Evolutionary conservation across 345 rosid genomes (phyloP).

Genomic region (Hibiscus tridactylites): DNA sequence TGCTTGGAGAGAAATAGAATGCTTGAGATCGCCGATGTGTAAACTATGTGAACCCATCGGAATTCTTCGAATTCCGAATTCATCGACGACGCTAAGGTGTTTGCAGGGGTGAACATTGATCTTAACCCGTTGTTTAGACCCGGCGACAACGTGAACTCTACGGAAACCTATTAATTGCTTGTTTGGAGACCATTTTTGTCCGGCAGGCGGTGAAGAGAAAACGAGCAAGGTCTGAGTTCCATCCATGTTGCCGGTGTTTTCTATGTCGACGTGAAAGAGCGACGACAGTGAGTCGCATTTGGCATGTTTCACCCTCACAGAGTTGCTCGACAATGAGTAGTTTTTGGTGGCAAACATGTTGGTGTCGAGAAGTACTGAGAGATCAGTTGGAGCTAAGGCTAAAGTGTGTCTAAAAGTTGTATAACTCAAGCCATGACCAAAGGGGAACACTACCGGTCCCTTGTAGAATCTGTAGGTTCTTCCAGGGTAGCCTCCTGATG

Average conservation of each 20-base stretch:
- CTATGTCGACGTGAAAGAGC: constrained; percentile 44
- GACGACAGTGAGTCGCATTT: constrained; percentile 42
- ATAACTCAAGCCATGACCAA: constrained; percentile 73
- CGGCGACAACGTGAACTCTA: constrained; percentile 53
- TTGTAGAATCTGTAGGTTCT: constrained; percentile 88
- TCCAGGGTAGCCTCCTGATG: constrained; percentile 66
- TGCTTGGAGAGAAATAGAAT: constrained; percentile 59
- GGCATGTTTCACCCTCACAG: constrained; percentile 42
- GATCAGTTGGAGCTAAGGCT: constrained; percentile 32
- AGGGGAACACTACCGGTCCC: constrained; percentile 81
- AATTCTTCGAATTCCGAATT: constrained; percentile 68
- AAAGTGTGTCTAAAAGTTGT: constrained; percentile 40
- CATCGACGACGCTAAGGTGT: constrained; percentile 69
- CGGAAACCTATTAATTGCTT: constrained; percentile 66
- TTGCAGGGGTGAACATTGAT: constrained; percentile 58
- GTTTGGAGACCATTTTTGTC: constrained; percentile 35
- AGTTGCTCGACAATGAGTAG: constrained; percentile 25
- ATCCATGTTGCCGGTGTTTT: constrained; percentile 57
- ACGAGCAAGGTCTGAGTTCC: constrained; percentile 75
- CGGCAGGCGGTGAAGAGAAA: constrained; percentile 46
- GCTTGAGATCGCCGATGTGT: constrained; percentile 73
- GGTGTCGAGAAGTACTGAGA: constrained; percentile 34
- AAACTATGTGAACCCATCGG: constrained; percentile 71
- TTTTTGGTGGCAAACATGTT: constrained; percentile 25
- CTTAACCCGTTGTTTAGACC: constrained; percentile 37